Conservation (phyloP, 148 eudicot genomes). For the Talinum fruticosum region DNA sequence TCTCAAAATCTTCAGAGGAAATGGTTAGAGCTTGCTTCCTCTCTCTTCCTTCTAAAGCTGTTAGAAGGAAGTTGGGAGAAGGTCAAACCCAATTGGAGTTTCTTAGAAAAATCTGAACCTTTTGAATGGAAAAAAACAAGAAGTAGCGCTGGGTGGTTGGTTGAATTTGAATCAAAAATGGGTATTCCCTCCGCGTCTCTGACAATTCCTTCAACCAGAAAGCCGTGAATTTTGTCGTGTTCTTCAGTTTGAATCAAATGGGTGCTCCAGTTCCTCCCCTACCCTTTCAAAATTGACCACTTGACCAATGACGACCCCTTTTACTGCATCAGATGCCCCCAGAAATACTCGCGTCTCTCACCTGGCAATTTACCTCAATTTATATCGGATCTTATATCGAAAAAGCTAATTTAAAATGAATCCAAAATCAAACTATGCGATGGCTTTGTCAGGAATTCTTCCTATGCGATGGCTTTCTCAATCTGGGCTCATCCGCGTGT, state of each 20-base stretch:
- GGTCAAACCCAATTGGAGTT: conserved; percentile 15
- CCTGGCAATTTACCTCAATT: no score
- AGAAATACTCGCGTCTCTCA: no score
- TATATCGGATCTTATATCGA: no score
- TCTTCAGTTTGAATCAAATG: no score
- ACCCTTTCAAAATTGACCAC: neutral
- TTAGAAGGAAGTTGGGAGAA: conserved; percentile 15
- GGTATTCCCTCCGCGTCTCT: neutral
- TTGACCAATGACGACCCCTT: neutral
- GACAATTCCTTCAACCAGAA: neutral
- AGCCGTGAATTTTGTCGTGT: neutral
- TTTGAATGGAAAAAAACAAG: conserved; percentile 3
- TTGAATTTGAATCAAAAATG: neutral
- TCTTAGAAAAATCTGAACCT: neutral
- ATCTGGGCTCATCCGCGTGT: no score
- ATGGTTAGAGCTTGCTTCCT: neutral
- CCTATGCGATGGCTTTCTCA: no score
- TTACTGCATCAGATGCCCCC: no score
- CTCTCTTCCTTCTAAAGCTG: neutral
- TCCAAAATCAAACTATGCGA: no score
- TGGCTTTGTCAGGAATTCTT: no score
- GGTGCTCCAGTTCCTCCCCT: neutral
- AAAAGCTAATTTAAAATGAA: no score
- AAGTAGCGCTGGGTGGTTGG: conserved; percentile 6
- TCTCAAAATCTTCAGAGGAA: neutral